phyloP scores from a whole-genome alignment of 257 asterid species.

The Apocynum venetum region DNA sequence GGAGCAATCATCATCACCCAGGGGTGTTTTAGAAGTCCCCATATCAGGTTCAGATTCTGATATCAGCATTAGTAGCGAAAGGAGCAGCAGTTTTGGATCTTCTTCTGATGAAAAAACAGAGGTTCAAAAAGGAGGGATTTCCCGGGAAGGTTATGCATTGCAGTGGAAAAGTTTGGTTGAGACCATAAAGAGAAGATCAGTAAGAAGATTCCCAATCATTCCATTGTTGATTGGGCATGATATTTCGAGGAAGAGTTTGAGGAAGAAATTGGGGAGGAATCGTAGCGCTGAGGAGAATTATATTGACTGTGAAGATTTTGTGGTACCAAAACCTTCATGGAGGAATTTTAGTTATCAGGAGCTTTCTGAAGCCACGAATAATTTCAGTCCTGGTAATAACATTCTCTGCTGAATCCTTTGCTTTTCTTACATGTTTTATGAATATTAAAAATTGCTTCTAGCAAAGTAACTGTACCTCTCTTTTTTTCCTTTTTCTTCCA shows the following conservation, averaged over 20 bases:
- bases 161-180: slow-evolving; percentile 64
- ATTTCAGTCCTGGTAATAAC: slow-evolving; percentile 54
- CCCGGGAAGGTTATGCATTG: slow-evolving; percentile 35
- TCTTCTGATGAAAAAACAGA: slow-evolving; percentile 23
- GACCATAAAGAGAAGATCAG: slow-evolving; percentile 47
- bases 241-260: slow-evolving; percentile 43
- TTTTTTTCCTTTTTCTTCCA: not conserved
- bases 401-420: not conserved
- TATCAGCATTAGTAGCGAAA: slow-evolving; percentile 27
- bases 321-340: slow-evolving; percentile 78
- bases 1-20: slow-evolving; percentile 53
- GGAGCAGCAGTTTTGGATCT: slow-evolving; percentile 37
- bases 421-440: not conserved
- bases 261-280: slow-evolving; percentile 46
- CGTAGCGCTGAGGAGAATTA: slow-evolving; percentile 46
- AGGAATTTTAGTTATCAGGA: slow-evolving; percentile 52
- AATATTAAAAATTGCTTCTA: not conserved
- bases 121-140: slow-evolving; percentile 7
- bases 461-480: not conserved
- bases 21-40: slow-evolving; percentile 73
- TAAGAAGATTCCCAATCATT: slow-evolving; percentile 30
- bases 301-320: slow-evolving; percentile 46
- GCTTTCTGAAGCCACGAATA: slow-evolving; percentile 59
- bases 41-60: slow-evolving; percentile 44
- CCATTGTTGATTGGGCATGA: slow-evolving; percentile 32